Conservation (phyloP, 23 red algal species). For the Cyanidioschyzon merolae region DNA sequence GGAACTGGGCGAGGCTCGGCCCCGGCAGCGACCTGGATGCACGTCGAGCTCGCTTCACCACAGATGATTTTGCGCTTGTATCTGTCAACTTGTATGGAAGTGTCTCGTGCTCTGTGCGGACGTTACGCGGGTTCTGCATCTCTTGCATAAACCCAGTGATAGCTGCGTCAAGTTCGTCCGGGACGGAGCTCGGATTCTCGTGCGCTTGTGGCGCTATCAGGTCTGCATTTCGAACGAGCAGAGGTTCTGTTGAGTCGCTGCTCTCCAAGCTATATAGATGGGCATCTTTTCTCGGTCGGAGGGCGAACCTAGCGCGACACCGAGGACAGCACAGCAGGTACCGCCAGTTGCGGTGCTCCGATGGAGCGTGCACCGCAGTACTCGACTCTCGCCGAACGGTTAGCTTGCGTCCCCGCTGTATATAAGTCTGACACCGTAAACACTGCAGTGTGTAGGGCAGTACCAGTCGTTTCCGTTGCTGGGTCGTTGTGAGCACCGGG, state of each 20-base stretch:
- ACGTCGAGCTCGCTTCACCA: no score
- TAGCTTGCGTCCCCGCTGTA: neutral
- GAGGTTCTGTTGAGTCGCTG: neutral
- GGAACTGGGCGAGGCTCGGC: neutral
- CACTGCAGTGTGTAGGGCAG: neutral
- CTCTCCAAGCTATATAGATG: neutral
- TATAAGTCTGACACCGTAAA: neutral
- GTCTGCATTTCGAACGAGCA: neutral
- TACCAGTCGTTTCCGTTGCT: neutral
- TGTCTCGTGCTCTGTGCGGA: no score
- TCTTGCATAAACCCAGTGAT: neutral
- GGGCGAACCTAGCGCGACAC: neutral
- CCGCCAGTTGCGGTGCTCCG: neutral
- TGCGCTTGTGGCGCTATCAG: no score
- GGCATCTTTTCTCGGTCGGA: neutral
- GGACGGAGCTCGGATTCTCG: neutral
- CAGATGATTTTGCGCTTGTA: no score
- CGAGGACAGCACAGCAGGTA: neutral
- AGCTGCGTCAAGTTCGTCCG: neutral
- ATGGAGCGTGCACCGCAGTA: neutral
- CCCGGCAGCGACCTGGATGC: no score
- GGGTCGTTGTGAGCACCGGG: neutral
- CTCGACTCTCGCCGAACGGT: neutral
- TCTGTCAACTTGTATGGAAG: no score
- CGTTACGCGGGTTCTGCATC: neutral